Evolutionary conservation across 2,329 filamentous ascomycete species (phyloP), one percentile per base, ranked within the genome.

Genomic region (Hypoxylon sp.): DNA sequence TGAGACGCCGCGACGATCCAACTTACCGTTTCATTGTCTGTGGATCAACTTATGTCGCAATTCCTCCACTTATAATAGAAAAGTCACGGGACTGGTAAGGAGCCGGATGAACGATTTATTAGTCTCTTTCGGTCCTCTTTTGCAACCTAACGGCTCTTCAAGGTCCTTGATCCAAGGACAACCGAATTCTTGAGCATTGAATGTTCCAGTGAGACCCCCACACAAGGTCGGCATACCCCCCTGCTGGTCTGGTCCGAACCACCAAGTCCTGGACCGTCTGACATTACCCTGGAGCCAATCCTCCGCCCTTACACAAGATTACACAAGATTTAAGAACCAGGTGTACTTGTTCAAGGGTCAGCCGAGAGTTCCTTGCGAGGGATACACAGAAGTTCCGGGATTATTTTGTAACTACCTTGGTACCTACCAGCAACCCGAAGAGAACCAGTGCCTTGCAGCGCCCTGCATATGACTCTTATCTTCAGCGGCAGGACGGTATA

Each of bases 1-100:
- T 66, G 65, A 68, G 65, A 63, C 57, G 57, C 51, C 52, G 65
- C 59, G 68, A 54, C 65, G 65, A 68, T 70, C 65, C 62, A 58
- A 68, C 68, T 59, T 48, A 65, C 60, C 63, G 66, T 67, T 71
- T 62, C 66, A 71, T 71, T 58, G 51, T 19, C 67, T 46, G 69
- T 71, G 69, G 69, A 71, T 65, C 69, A 54, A 51, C 39, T 67
- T 53, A 65, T 65, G 69, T 67, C 64, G 66, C 69, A 70, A 67
- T 67, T 57, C 64, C 61, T 71, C 69, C 60, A 63, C 63, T 61
- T 46, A 44, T 46, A 46, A 56, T 51, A 63, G 61, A 63, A 69
- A 65, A 60, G 66, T 71, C 67, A 71, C 69, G 63, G 65, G 69
- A 65, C 50, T 56, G 42, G 37, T 44, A 64, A 48, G 24, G 51